phyloP scores from a whole-genome alignment of 2,329 filamentous ascomycete species.

The Niveomyces coronatus region DNA sequence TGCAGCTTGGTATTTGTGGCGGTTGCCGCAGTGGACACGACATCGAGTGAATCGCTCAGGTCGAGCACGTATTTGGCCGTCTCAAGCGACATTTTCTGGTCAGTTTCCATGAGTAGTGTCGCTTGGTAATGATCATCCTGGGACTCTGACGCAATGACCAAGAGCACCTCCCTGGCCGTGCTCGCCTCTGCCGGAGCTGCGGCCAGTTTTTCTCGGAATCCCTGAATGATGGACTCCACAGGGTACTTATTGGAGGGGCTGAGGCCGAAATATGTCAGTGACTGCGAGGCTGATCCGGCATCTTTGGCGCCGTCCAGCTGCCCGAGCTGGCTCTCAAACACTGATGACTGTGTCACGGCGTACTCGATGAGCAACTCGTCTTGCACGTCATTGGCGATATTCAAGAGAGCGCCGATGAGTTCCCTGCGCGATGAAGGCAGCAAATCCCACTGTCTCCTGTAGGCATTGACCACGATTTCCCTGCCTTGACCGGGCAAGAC shows the following conservation, averaged over 20 bases:
- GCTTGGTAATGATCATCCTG: conserved; percentile 25
- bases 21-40: conserved; percentile 12
- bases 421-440: conserved; percentile 19
- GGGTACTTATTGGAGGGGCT: conserved; percentile 25
- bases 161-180: conserved; percentile 23
- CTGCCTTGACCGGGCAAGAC: conserved; percentile 26
- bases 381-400: conserved; percentile 24
- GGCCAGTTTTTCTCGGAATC: conserved; percentile 24
- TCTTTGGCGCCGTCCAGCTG: conserved; percentile 20
- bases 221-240: conserved; percentile 23
- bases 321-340: conserved; percentile 27
- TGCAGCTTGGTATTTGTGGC: conserved; percentile 5
- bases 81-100: conserved; percentile 25
- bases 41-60: conserved; percentile 14
- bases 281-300: conserved; percentile 21
- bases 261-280: conserved; percentile 24
- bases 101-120: conserved; percentile 23
- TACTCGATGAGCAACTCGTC: conserved; percentile 26
- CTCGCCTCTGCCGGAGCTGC: conserved; percentile 21
- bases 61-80: conserved; percentile 24
- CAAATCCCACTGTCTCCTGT: conserved; percentile 30
- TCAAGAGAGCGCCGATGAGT: conserved; percentile 23
- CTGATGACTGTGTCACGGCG: conserved; percentile 27
- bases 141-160: conserved; percentile 23
- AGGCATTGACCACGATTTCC: conserved; percentile 28